Percentiles rank a stretch among this genome's conserved stretches.
Evolutionary conservation across 169 alveolate species (phyloP).

Genomic region (Eimeria sp.): DNA sequence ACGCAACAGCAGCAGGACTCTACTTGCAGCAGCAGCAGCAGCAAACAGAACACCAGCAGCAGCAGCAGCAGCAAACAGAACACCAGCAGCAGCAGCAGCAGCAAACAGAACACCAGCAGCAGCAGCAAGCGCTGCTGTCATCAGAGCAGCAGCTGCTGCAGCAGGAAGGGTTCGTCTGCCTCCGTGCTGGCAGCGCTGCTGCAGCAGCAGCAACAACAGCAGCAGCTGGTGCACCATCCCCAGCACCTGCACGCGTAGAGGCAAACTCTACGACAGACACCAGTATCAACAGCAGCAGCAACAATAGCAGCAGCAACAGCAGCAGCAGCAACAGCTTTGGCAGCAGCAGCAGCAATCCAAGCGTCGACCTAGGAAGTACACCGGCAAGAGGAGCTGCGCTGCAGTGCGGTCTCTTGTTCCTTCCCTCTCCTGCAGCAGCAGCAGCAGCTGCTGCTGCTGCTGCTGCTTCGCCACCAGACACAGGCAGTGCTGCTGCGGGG

Average conservation of each 20-base stretch:
- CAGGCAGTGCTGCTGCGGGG: constrained; percentile 5
- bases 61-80: constrained; percentile 25
- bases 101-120: background rate
- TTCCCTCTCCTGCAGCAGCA: constrained; percentile 27
- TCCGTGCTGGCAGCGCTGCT: background rate
- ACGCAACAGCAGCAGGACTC: constrained; percentile 50
- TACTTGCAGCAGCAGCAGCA: constrained; percentile 52
- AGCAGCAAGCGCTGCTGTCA: constrained; percentile 47
- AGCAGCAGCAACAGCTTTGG: background rate
- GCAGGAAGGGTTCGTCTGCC: constrained; percentile 40
- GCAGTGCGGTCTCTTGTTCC: constrained; percentile 50
- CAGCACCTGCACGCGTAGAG: background rate
- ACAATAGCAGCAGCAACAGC: background rate
- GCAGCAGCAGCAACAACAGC: constrained; percentile 33
- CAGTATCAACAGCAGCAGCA: too few relatives aligned
- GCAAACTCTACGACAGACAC: background rate
- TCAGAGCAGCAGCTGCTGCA: constrained; percentile 49
- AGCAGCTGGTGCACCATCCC: constrained; percentile 34
- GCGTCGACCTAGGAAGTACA: constrained; percentile 3
- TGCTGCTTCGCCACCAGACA: constrained; percentile 11
- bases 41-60: background rate
- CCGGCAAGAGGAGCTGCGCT: constrained; percentile 69
- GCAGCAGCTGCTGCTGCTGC: constrained; percentile 22
- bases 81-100: constrained; percentile 52
- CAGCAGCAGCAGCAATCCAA: constrained; percentile 44